These are phyloP conservation scores for Penicillium macrosclerotiorum DNA, from an alignment of 495 filamentous ascomycete genomes.

Conservation along the genomic window DNA sequence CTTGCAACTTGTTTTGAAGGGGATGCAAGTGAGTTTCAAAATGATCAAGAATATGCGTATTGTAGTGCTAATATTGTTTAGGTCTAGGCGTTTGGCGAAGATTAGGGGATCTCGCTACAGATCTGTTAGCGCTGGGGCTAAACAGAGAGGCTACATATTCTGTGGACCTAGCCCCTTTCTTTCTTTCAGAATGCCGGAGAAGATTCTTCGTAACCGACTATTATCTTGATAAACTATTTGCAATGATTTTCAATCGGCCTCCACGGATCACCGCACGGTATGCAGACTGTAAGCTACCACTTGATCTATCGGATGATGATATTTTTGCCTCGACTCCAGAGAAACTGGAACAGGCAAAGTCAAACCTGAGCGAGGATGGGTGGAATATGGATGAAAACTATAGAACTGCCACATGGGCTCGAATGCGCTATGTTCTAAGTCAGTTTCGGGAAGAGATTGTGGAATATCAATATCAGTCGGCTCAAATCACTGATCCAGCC, in stretches of 20 bases:
- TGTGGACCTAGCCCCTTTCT: conserved; percentile 13
- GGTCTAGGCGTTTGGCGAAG: conserved; percentile 19
- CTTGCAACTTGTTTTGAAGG: conserved; percentile 16
- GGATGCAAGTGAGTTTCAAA: conserved; percentile 18
- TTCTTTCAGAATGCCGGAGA: conserved; percentile 19
- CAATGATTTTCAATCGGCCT: conserved; percentile 16
- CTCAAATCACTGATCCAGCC: conserved; percentile 3
- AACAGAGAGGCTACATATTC: conserved; percentile 21
- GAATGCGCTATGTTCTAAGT: conserved; percentile 16
- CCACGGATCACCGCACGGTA: conserved; percentile 18
- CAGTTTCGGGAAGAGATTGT: conserved; percentile 20
- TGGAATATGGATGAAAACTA: conserved; percentile 15
- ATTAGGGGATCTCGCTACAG: conserved; percentile 18
- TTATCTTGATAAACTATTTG: conserved; percentile 23
- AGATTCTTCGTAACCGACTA: conserved; percentile 15
- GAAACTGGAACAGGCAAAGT: conserved; percentile 5
- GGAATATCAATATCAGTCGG: conserved; percentile 17
- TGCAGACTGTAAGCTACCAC: conserved; percentile 16
- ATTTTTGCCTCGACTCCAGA: conserved; percentile 5
- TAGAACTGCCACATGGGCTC: conserved; percentile 18
- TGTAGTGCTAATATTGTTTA: conserved; percentile 5
- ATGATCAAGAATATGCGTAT: background rate
- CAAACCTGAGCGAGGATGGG: conserved; percentile 7
- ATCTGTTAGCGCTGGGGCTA: conserved; percentile 19
- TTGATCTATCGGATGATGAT: conserved; percentile 17